Conservation (phyloP, 192 early-diverging fungal genomes). For the Coemansia sp. region DNA sequence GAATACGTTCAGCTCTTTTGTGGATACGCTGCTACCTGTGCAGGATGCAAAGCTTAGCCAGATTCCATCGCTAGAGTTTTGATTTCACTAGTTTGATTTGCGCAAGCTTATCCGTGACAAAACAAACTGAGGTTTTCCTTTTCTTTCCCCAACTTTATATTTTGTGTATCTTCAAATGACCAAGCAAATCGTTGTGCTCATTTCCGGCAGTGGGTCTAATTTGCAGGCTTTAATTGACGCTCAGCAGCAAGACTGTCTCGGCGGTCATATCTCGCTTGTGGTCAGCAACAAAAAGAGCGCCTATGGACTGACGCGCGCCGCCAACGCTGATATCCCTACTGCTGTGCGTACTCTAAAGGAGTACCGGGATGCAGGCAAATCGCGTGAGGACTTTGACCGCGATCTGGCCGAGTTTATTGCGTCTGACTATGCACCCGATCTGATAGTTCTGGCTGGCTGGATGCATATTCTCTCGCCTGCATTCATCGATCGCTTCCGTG, state of each 20-base stretch:
- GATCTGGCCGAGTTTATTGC: conserved; percentile 73
- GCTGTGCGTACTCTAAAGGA: conserved; percentile 77
- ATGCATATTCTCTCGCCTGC: conserved; percentile 96
- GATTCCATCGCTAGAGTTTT: neutral
- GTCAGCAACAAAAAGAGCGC: conserved; percentile 85
- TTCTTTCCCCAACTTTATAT: neutral
- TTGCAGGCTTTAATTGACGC: conserved; percentile 96
- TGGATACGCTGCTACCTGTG: conserved; percentile 32
- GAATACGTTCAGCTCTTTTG: conserved; percentile 68
- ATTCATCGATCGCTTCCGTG: conserved; percentile 73
- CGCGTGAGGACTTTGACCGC: conserved; percentile 86
- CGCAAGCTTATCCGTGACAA: neutral
- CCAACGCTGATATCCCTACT: conserved; percentile 80
- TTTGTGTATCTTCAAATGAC: conserved; percentile 6
- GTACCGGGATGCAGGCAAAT: conserved; percentile 77
- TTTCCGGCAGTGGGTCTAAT: conserved; percentile 94
- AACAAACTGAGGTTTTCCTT: neutral
- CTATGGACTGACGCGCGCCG: conserved; percentile 88
- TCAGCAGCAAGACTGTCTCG: conserved; percentile 50
- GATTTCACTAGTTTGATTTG: conserved; percentile 1
- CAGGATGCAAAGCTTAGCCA: neutral
- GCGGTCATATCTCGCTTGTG: conserved; percentile 76
- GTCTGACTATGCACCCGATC: conserved; percentile 64
- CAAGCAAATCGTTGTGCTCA: conserved; percentile 80
- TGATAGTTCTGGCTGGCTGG: conserved; percentile 93